These are phyloP conservation scores for Trypanosoma boissoni DNA, from an alignment of 208 protist genomes.

Conservation along the genomic window DNA sequence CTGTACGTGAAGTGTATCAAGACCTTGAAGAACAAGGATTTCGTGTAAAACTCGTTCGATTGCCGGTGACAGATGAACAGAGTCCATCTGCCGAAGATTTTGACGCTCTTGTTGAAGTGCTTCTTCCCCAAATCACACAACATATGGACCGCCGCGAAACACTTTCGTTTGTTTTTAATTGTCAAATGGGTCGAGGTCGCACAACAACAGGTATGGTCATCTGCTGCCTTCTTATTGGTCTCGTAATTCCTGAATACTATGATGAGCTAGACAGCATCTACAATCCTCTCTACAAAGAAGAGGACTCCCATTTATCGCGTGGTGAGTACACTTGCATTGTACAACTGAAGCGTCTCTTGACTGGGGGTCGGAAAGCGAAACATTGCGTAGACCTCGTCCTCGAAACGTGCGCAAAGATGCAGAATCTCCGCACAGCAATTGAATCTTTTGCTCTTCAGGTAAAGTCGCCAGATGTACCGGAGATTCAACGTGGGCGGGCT, in stretches of 20 bases:
- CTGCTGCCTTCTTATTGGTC: constrained; percentile 81
- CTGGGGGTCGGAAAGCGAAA: constrained; percentile 65
- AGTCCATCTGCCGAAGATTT: constrained; percentile 78
- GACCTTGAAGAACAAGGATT: constrained; percentile 49
- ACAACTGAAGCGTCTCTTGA: constrained; percentile 80
- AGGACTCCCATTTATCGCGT: constrained; percentile 42
- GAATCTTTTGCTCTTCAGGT: constrained; percentile 68
- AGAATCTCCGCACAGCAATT: constrained; percentile 86
- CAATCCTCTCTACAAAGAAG: constrained; percentile 53
- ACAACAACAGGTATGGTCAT: constrained; percentile 90
- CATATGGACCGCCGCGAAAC: constrained; percentile 72
- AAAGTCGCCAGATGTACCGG: constrained; percentile 68
- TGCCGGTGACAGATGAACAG: constrained; percentile 88
- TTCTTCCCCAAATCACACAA: constrained; percentile 71
- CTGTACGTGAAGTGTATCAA: constrained; percentile 76
- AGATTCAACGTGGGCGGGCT: constrained; percentile 65
- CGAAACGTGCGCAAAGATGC: constrained; percentile 83
- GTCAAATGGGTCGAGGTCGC: constrained; percentile 87
- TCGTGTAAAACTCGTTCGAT: constrained; percentile 61
- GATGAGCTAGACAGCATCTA: constrained; percentile 72
- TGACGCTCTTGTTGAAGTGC: constrained; percentile 55
- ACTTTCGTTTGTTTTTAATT: constrained; percentile 89
- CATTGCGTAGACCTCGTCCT: constrained; percentile 79
- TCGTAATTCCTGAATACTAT: constrained; percentile 84
- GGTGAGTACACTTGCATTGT: constrained; percentile 78